Conservation (phyloP, 768 basidiomycete genomes). For the Gymnopilus junonius region DNA sequence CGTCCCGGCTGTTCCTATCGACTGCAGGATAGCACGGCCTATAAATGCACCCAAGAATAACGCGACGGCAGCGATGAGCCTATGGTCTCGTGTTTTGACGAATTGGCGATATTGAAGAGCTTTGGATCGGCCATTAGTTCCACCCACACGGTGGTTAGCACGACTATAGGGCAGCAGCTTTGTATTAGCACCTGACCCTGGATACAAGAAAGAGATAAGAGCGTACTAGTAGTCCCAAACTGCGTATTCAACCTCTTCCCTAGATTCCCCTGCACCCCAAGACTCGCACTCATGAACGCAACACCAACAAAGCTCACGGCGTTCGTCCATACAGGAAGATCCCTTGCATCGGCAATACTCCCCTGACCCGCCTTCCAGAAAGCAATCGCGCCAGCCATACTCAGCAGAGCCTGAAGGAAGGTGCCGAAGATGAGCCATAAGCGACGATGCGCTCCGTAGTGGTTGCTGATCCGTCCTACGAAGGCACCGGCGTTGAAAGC, state of each 20-base stretch:
- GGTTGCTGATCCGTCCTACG: conserved; percentile 84
- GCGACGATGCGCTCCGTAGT: conserved; percentile 72
- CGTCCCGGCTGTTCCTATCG: conserved; percentile 63
- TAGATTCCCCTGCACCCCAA: conserved; percentile 88
- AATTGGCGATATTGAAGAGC: conserved; percentile 62
- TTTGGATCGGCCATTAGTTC: conserved; percentile 84
- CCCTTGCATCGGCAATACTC: conserved; percentile 57
- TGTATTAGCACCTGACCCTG: too few relatives aligned
- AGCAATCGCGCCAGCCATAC: conserved; percentile 70
- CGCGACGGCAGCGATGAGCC: conserved; percentile 63
- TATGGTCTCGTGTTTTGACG: conserved; percentile 71
- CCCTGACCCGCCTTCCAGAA: conserved; percentile 72
- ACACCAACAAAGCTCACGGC: conserved; percentile 68
- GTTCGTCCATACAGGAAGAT: conserved; percentile 73
- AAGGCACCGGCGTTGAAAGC: conserved; percentile 81
- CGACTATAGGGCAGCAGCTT: conserved; percentile 57
- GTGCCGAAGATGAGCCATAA: conserved; percentile 77
- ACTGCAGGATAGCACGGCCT: conserved; percentile 60
- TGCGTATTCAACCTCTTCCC: conserved; percentile 82
- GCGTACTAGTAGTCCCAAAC: conserved; percentile 77
- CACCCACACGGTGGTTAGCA: conserved; percentile 88
- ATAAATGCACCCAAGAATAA: conserved; percentile 81
- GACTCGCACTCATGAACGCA: conserved; percentile 78
- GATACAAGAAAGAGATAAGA: too few relatives aligned
- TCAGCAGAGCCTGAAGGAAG: conserved; percentile 74